Evolutionary conservation across 75 land plant species (phyloP), one percentile per base, ranked within the genome.

Genomic region (Selaginella moellendorffii): DNA sequence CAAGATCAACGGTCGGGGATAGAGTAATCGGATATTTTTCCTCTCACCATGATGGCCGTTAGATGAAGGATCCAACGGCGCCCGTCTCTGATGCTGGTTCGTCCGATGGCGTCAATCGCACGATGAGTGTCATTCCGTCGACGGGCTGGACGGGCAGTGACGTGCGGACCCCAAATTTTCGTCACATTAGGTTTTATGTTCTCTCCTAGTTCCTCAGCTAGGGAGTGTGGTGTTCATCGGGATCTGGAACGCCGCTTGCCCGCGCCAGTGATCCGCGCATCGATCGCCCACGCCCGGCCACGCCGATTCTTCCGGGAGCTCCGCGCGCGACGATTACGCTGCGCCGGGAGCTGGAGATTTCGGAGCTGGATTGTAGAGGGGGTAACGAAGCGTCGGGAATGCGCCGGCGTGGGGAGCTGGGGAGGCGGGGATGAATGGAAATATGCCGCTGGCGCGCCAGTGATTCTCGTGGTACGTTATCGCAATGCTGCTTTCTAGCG

Each of bases 81-180:
- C 5, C 46, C 10, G 14, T 36, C 46, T 36, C 10, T 5, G 46
- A 36, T 5, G 14, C 46, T 14, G 10, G 46, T 5, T 5, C 46
- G 10, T 5, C 14, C 46, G 46, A 36, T 36, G 10, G 46, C 46
- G 46, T 36, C 46, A 36, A 36, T 36, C 46, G 10, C 5, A 36
- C 46, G 46, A 36, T 14, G 10, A 36, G 14, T 5, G 14, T 5
- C 46, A 36, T 36, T 36, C 46, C 46, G 46, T 36, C 46, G 46
- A 36, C 46, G 46, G 46, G 10, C 14, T 36, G 5, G 46, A 36
- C 46, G 46, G 46, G 46, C 46, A 5, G 14, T 36, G 46, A 36
- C 46, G 46, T 36, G 46, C 46, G 46, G 46, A 36, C 46, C 46
- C 46, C 46, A 36, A 36, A 36, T 36, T 14, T 36, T 36, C 46